These are phyloP conservation scores for Penicillium fimorum DNA, from an alignment of 495 filamentous ascomycete species.

Conservation along the genomic window DNA sequence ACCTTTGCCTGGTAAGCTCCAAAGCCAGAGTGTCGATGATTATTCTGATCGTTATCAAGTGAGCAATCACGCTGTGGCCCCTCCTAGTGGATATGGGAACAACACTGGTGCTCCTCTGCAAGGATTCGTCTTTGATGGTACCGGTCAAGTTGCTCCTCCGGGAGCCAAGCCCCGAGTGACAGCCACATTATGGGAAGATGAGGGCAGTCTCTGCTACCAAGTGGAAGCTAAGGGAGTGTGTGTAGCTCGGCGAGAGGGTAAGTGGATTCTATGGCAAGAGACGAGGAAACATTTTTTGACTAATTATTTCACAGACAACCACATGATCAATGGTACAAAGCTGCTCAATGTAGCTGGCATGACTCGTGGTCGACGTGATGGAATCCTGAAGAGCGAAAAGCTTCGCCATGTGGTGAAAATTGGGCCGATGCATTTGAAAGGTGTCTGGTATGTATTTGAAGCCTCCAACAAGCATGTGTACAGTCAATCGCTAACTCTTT, in stretches of 20 bases:
- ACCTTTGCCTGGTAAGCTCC: slow-evolving; percentile 62
- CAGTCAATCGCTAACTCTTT: background rate
- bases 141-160: slow-evolving; percentile 90
- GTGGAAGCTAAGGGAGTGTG: slow-evolving; percentile 96
- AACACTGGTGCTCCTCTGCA: slow-evolving; percentile 52
- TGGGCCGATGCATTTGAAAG: slow-evolving; percentile 97
- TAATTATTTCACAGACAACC: slow-evolving; percentile 67
- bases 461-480: background rate
- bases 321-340: slow-evolving; percentile 99
- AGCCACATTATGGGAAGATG: slow-evolving; percentile 97
- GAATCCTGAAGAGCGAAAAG: slow-evolving; percentile 97
- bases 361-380: slow-evolving; percentile 93
- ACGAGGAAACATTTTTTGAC: background rate
- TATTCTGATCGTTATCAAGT: slow-evolving; percentile 30
- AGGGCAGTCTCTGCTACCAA: slow-evolving; percentile 96
- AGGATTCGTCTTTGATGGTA: slow-evolving; percentile 68
- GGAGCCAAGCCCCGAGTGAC: slow-evolving; percentile 98
- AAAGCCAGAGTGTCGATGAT: slow-evolving; percentile 2
- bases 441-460: slow-evolving; percentile 76
- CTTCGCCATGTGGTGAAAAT: slow-evolving; percentile 97
- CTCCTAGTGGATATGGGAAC: slow-evolving; percentile 45
- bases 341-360: slow-evolving; percentile 96
- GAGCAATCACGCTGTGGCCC: slow-evolving; percentile 46
- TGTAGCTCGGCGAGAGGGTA: slow-evolving; percentile 92
- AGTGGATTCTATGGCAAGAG: slow-evolving; percentile 16